phyloP scores from a whole-genome alignment of 2,329 filamentous ascomycete species.

The Epicoccum nigrum region DNA sequence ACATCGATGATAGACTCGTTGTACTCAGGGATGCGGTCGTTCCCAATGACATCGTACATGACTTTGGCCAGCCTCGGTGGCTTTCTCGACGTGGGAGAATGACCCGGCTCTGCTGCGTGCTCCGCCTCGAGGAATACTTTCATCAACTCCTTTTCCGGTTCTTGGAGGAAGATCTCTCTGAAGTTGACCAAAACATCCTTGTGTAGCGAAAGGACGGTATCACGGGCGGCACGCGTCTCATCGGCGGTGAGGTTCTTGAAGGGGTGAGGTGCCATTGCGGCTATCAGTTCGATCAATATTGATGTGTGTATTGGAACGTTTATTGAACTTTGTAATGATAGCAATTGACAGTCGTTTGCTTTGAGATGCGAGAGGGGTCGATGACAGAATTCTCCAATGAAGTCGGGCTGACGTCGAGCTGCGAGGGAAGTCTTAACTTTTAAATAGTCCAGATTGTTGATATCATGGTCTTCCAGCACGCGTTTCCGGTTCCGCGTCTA shows the following conservation, averaged over 20 bases:
- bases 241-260: constrained; percentile 62
- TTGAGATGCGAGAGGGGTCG: neutral
- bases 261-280: constrained; percentile 54
- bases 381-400: neutral
- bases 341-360: neutral
- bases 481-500: constrained; percentile 17
- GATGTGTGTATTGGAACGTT: neutral
- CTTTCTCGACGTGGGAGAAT: constrained; percentile 50
- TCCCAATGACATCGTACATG: constrained; percentile 63
- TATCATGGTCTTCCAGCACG: neutral
- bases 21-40: constrained; percentile 59
- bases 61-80: constrained; percentile 60
- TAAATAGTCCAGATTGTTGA: constrained; percentile 3
- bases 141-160: constrained; percentile 58
- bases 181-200: constrained; percentile 51
- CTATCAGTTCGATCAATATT: neutral
- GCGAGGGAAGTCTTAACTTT: neutral
- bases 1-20: constrained; percentile 61
- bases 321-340: neutral
- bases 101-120: constrained; percentile 47
- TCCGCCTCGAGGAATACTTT: constrained; percentile 57
- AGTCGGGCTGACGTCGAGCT: no score
- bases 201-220: constrained; percentile 55
- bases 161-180: constrained; percentile 58
- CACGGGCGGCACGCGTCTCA: constrained; percentile 60